Base-by-base conservation (phyloP, 306 rosid genomes). In the Vachellia collinsii region DNA sequence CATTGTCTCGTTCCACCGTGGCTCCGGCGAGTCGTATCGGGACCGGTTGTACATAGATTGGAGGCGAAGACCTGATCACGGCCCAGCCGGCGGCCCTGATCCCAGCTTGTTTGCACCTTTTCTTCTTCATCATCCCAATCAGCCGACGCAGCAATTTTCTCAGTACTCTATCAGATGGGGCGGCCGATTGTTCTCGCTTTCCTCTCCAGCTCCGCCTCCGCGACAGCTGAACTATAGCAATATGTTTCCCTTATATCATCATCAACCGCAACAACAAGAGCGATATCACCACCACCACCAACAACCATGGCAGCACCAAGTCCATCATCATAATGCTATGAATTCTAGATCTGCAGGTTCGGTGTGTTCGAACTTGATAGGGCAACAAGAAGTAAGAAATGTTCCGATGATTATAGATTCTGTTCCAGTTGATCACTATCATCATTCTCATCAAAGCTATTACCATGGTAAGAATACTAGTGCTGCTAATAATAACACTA, bases 1-100 rank as follows among this genome's bases (percentile, higher is more conserved):
- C 84, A 73, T 90, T 75, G 97, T 94, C 36, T 94, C 97, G 0
- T 94, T 94, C 72, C 87, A 90, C 78, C 92, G 99, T 0, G 99
- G 97, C 0, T 86, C 89, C 7, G 90, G 92, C 0, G 94, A 91
- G n/a, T 59, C 74, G 4, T 82, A 76, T 6, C 84, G 90, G 43
- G 92, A 91, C 77, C 77, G 84, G 11, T 79, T 91, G 84, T 90
- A 65, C 82, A 94, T 94, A 11, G 98, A 94, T 81, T 94, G 97
- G 94, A 85, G 83, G 85, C 84, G 87, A 41, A 83, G 94, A 16
- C 71, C 85, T 34, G 81, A 85, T 59, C 71, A 65, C 47, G 71
- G 46, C n/a, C 47, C 71, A 17, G 19, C 7, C 41, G 72, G 22
- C 36, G 75, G 20, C 53, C 23, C 62, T 36, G 86, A 70, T 70